phyloP scores from a whole-genome alignment of 2,329 filamentous ascomycete species.

The Keithomyces neogunnii region DNA sequence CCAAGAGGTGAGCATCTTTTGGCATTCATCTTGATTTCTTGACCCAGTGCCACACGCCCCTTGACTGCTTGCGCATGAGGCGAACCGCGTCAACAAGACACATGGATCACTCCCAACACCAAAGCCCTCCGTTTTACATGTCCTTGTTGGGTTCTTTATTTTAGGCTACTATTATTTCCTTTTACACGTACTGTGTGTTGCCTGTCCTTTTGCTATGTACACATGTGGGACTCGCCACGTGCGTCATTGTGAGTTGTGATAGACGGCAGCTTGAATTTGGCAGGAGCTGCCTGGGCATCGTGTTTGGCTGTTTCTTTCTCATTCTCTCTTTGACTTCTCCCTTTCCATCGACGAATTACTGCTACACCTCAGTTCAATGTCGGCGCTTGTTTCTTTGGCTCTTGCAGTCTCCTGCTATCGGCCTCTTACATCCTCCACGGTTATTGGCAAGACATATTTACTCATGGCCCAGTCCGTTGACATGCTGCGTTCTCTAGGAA shows the following conservation, averaged over 20 bases:
- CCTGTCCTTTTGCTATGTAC: no score
- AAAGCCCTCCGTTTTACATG: not conserved
- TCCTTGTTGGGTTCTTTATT: not conserved
- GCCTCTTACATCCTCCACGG: not conserved
- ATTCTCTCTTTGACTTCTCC: not conserved
- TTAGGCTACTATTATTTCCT: not conserved
- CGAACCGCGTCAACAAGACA: not conserved
- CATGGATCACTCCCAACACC: not conserved
- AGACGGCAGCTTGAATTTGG: not conserved
- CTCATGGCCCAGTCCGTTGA: not conserved
- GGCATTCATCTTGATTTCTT: no score
- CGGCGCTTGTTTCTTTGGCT: not conserved
- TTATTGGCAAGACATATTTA: not conserved
- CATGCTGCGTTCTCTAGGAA: not conserved
- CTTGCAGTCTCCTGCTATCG: not conserved
- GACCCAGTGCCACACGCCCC: not conserved
- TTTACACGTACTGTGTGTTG: no score
- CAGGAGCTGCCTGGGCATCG: not conserved
- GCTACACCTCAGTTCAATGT: not conserved
- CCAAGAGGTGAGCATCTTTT: not conserved
- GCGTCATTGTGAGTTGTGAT: not conserved
- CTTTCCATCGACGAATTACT: not conserved
- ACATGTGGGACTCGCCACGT: not conserved
- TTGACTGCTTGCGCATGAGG: not conserved
- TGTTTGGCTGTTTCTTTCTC: not conserved